Conservation (phyloP, 495 filamentous ascomycete species). For the Trichoderma virens region DNA sequence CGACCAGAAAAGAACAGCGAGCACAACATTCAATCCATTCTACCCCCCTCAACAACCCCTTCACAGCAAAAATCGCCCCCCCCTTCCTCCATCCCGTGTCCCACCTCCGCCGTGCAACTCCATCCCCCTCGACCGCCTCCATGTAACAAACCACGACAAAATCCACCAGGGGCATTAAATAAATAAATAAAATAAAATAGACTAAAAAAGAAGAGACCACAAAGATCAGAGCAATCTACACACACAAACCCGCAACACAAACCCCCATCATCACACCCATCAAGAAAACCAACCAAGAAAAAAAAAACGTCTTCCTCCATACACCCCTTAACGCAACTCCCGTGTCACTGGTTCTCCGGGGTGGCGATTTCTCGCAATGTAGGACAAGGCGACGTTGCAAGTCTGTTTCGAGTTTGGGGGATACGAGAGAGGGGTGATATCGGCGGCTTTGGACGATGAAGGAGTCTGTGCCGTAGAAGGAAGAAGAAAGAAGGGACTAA, state of each 20-base stretch:
- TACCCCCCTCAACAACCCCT: background rate
- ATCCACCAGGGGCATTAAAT: background rate
- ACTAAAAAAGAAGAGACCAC: background rate
- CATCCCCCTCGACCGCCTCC: background rate
- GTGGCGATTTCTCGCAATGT: background rate
- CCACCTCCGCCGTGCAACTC: constrained; percentile 3
- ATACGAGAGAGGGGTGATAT: background rate
- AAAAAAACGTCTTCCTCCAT: background rate
- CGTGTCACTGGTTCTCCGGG: background rate
- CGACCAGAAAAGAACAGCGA: background rate
- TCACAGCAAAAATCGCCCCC: background rate
- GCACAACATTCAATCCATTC: background rate
- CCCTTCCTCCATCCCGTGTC: background rate
- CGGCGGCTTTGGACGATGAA: background rate
- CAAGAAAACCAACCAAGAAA: background rate
- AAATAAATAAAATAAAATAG: background rate
- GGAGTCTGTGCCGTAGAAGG: background rate
- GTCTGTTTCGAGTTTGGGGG: constrained; percentile 4
- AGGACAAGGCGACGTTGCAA: constrained; percentile 3
- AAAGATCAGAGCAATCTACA: background rate
- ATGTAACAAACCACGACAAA: background rate
- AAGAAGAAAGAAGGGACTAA: background rate
- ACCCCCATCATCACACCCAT: background rate
- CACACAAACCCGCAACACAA: background rate
- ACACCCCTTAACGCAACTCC: background rate